A percentile compares a stretch with the other conserved stretches of the same genome.
Conservation (phyloP, 2,329 filamentous ascomycete genomes). For the Trichoderma asperellum region DNA sequence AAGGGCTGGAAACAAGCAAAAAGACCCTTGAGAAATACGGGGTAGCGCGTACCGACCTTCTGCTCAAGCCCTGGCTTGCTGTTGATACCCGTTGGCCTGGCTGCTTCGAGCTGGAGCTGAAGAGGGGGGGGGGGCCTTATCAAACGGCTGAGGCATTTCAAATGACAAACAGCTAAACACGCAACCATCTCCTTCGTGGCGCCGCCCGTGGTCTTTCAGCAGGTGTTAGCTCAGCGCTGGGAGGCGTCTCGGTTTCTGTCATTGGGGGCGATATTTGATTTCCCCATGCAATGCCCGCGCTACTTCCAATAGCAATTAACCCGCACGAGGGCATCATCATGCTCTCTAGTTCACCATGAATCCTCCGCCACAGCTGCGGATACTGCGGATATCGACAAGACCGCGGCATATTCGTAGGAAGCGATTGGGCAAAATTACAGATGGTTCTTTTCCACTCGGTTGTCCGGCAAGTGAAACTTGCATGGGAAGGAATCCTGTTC, state of each 20-base stretch:
- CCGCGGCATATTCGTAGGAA: not conserved
- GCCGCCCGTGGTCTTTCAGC: not conserved
- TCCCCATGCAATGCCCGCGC: not conserved
- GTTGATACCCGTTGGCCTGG: not conserved
- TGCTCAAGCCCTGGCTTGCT: not conserved
- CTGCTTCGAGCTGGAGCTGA: not conserved
- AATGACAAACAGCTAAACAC: slow-evolving; percentile 8
- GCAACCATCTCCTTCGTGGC: not conserved
- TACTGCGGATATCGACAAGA: not conserved
- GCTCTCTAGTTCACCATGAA: not conserved
- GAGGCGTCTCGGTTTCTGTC: not conserved
- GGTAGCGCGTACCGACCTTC: not conserved
- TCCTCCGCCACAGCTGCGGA: too few relatives aligned
- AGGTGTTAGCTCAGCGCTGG: not conserved
- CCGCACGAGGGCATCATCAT: not conserved
- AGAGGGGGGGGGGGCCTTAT: not conserved
- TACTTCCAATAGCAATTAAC: not conserved
- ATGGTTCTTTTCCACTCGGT: not conserved
- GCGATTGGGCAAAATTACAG: not conserved
- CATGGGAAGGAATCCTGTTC: not conserved
- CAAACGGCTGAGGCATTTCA: not conserved
- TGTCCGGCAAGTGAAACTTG: not conserved
- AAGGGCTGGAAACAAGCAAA: not conserved
- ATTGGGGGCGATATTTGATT: not conserved
- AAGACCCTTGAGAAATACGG: not conserved